Base-by-base conservation (phyloP, 129 eudicot species). In the Saussurea involucrata region DNA sequence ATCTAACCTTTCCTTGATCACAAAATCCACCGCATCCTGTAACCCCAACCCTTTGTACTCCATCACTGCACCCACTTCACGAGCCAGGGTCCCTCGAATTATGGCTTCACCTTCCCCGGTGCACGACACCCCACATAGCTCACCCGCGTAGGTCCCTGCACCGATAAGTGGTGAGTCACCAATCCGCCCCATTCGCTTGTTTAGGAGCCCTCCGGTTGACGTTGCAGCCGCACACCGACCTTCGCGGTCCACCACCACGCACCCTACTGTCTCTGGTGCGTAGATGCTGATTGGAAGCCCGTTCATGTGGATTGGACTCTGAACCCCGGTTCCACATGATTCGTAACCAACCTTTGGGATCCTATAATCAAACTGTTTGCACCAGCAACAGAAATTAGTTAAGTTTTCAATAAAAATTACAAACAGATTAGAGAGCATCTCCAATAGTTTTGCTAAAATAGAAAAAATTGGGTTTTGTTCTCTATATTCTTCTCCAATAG, bases 41-140 rank as follows among this genome's bases (percentile, higher is more conserved):
- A 94, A 87, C 71, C 88, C 83, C n/a, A 94, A 21, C 68, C 86
- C 97, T 82, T 94, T 94, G 76, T 94, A 94, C 87, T 94, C 98
- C 97, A 94, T 94, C 75, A 94, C 88, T 34, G 98, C 98, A 36
- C 93, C 96, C 85, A 94, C 98, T 34, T 91, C 98, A 24, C 98
- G 90, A 0, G 98, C 97, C 36, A 94, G 92, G 44, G 98, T 94
- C 18, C 90, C 90, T 4, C 98, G 86, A n/a, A 91, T 86, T 68
- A 94, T 94, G 13, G 98, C 98, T 75, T 94, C 98, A 0, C 98
- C 98, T 53, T 94, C 98, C 5, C 98, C 98, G 0, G 98, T 94
- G 84, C 98, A 94, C 1, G 98, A 94, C 3, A 94, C 96, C 18
- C 82, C 98, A 64, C 98, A 94, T 0, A 87, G 28, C 6, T 91